Evolutionary conservation across 225 moss, liverwort and hornwort species (phyloP), one percentile per base, ranked within the genome.

Genomic region (Sphagnum tenellum): DNA sequence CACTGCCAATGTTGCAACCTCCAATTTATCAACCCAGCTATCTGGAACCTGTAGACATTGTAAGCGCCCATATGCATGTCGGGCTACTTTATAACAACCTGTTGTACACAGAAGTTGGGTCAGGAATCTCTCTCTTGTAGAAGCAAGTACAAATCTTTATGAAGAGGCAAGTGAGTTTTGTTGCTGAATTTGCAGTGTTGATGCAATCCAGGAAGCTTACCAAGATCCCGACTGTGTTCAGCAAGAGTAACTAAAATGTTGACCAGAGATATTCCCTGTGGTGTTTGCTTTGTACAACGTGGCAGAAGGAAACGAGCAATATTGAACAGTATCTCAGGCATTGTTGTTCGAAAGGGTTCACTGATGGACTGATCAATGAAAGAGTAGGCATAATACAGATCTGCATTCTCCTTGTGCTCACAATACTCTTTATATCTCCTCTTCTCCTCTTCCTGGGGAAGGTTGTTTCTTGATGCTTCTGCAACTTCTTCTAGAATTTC

Each of bases 171-270:
- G 29, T 29, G 29, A 29, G 29, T 29, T 29, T 29, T 29, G 29
- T 29, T 29, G 29, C 29, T 29, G 29, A 29, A 29, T 29, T 29
- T 29, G 29, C 29, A 29, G 29, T 29, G 29, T 29, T 29, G 29
- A 29, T 29, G 29, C 29, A 29, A 29, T 29, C 29, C 29, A 50
- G 44, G 50, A 70, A 63, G n/a, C 90, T 84, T 73, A 98, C 96
- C 96, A 62, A 98, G 87, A 61, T 98, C 81, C 71, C 90, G 85
- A 29, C 86, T 90, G 47, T 90, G 90, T 77, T 87, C 90, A 63
- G 88, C 96, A 68, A 98, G 86, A 69, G 92, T 92, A 61, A 98
- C 73, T 47, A 92, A 67, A 74, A 89, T 89, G 65, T 92, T 92
- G 59, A 92, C 90, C 50, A 89, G 76, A 8, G 92, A 98, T 56